These are phyloP conservation scores for Mesotaenium endlicherianum DNA, from an alignment of 139 green algal species.

Conservation along the genomic window DNA sequence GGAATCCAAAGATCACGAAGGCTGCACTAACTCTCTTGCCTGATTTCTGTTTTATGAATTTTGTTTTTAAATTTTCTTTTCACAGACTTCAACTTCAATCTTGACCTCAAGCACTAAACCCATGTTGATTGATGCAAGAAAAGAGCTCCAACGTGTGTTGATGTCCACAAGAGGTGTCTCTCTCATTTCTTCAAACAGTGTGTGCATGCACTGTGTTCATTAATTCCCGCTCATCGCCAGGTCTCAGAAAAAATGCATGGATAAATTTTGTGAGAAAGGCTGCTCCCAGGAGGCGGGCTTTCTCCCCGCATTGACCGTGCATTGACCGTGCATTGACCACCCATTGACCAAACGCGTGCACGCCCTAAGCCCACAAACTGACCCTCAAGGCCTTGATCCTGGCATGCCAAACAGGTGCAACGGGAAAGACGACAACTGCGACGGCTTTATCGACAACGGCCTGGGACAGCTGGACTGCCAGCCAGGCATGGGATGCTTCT, in stretches of 20 bases:
- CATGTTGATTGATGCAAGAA: too few species aligned
- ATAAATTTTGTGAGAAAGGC: background rate
- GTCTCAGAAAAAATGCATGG: background rate
- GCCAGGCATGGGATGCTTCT: conserved; percentile 8
- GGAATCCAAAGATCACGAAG: too few species aligned
- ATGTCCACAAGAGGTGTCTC: too few species aligned
- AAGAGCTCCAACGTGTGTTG: too few species aligned
- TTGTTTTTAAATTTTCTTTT: too few species aligned
- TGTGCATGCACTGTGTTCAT: too few species aligned
- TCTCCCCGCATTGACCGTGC: background rate
- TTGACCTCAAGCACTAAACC: too few species aligned
- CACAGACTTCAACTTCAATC: too few species aligned
- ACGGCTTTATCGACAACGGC: conserved; percentile 30
- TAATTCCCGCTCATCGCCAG: background rate
- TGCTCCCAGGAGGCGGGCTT: background rate
- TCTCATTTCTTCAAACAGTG: too few species aligned
- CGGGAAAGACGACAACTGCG: conserved; percentile 18
- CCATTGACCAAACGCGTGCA: background rate
- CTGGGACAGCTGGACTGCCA: background rate
- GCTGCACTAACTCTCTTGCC: too few species aligned
- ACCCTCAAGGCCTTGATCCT: background rate
- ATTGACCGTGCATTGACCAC: background rate
- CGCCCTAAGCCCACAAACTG: background rate
- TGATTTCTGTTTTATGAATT: too few species aligned
- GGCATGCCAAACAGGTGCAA: conserved; percentile 18